These are phyloP conservation scores for Spathaspora sp. DNA, from an alignment of 805 yeast genomes.

Conservation along the genomic window DNA sequence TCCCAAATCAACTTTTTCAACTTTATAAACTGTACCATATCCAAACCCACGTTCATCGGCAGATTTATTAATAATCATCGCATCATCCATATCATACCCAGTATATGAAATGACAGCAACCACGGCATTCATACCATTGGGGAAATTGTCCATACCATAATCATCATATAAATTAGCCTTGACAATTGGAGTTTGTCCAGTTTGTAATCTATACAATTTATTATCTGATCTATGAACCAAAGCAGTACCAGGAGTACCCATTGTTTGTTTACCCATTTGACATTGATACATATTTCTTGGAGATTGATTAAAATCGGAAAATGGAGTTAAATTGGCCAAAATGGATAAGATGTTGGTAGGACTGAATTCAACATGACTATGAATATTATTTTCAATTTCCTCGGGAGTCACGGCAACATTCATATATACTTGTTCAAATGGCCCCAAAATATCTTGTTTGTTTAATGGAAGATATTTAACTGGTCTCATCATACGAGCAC, in stretches of 20 bases:
- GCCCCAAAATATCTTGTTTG: slow-evolving; percentile 86
- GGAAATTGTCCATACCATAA: slow-evolving; percentile 97
- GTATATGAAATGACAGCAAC: slow-evolving; percentile 98
- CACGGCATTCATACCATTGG: slow-evolving; percentile 97
- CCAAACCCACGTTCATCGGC: slow-evolving; percentile 98
- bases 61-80: slow-evolving; percentile 95
- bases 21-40: slow-evolving; percentile 94
- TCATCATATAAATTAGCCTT: slow-evolving; percentile 91
- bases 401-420: slow-evolving; percentile 91
- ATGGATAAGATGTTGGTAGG: slow-evolving; percentile 95
- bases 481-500: slow-evolving; percentile 94
- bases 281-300: slow-evolving; percentile 99
- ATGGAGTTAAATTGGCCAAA: slow-evolving; percentile 95
- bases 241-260: slow-evolving; percentile 99
- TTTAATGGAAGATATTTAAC: slow-evolving; percentile 85
- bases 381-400: slow-evolving; percentile 78
- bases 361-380: slow-evolving; percentile 89
- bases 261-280: slow-evolving; percentile 99
- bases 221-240: slow-evolving; percentile 89
- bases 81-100: slow-evolving; percentile 99
- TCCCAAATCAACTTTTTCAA: slow-evolving; percentile 83
- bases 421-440: slow-evolving; percentile 97
- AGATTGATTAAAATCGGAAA: slow-evolving; percentile 97
- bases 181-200: slow-evolving; percentile 97
- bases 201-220: slow-evolving; percentile 86